Evolutionary conservation across 768 basidiomycete species (phyloP).

Genomic region (Solioccasus polychromus): DNA sequence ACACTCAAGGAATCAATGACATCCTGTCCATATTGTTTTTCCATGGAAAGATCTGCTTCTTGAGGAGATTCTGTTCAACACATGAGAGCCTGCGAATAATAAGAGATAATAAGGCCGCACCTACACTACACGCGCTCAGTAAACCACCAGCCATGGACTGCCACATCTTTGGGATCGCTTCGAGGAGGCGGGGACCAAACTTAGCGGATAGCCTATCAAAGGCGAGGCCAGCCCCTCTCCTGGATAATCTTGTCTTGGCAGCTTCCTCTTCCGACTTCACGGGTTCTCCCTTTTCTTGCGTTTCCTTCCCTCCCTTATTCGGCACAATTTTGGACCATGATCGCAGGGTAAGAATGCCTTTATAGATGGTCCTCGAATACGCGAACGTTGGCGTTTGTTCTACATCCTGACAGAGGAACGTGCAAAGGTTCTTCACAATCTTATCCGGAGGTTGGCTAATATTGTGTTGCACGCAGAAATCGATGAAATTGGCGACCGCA

Average conservation of each 20-base stretch:
- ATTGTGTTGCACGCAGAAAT: slow-evolving; percentile 72
- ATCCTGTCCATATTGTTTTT: slow-evolving; percentile 77
- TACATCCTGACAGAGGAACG: slow-evolving; percentile 91
- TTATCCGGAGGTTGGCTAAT: slow-evolving; percentile 89
- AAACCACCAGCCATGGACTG: slow-evolving; percentile 84
- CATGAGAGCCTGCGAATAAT: neutral
- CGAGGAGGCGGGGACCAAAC: slow-evolving; percentile 72
- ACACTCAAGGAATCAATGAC: slow-evolving; percentile 92
- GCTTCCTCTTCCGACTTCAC: slow-evolving; percentile 51
- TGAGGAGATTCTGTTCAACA: slow-evolving; percentile 46
- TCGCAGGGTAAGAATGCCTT: slow-evolving; percentile 79
- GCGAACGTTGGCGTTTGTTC: slow-evolving; percentile 89
- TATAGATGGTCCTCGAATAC: slow-evolving; percentile 51
- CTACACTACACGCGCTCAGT: slow-evolving; percentile 59
- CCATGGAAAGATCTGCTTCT: slow-evolving; percentile 62
- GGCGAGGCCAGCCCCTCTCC: slow-evolving; percentile 83
- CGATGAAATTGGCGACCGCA: slow-evolving; percentile 84
- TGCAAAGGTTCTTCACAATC: slow-evolving; percentile 95
- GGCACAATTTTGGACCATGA: slow-evolving; percentile 37
- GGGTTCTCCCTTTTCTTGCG: slow-evolving; percentile 40
- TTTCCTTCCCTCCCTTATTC: slow-evolving; percentile 37
- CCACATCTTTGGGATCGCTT: slow-evolving; percentile 92
- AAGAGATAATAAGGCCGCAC: slow-evolving; percentile 40
- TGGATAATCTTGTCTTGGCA: slow-evolving; percentile 63
- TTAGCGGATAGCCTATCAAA: slow-evolving; percentile 72